phyloP scores from a whole-genome alignment of 768 basidiomycete genomes.

The Suillus brevipes region DNA sequence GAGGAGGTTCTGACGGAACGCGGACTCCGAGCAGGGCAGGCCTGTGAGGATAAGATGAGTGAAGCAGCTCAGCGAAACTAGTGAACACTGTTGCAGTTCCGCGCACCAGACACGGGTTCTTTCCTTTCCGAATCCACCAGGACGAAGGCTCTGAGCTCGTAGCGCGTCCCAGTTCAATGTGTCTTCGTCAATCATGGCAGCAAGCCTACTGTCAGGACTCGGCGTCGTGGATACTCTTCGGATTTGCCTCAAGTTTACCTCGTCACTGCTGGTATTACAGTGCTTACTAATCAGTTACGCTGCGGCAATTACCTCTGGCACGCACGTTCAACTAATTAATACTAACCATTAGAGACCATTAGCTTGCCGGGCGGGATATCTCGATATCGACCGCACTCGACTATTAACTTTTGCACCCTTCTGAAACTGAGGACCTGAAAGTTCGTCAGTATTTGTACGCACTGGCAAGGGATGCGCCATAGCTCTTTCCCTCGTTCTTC shows the following conservation, averaged over 20 bases:
- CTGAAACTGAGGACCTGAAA: neutral
- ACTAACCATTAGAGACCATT: neutral
- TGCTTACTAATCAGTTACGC: neutral
- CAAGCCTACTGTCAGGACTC: neutral
- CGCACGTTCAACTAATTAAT: neutral
- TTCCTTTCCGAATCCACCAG: slow-evolving; percentile 64
- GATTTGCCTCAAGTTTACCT: neutral
- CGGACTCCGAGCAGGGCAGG: slow-evolving; percentile 34
- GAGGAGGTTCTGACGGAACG: slow-evolving; percentile 39
- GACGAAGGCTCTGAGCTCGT: slow-evolving; percentile 47
- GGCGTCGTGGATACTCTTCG: neutral
- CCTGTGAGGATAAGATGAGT: slow-evolving; percentile 25
- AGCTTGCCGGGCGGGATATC: neutral
- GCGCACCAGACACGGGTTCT: slow-evolving; percentile 59
- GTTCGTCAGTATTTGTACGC: neutral
- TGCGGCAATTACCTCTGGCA: neutral
- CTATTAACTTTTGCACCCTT: neutral
- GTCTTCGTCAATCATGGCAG: neutral
- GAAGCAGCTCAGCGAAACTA: slow-evolving; percentile 14
- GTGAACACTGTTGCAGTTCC: slow-evolving; percentile 5
- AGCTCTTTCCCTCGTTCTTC: slow-evolving; percentile 63
- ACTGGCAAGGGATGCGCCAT: slow-evolving; percentile 20
- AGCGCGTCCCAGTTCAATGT: slow-evolving; percentile 42
- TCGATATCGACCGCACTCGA: neutral
- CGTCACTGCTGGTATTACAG: neutral